Evolutionary conservation across 768 basidiomycete genomes (phyloP), one percentile per base, ranked within the genome.

Genomic region (Russula virescens): DNA sequence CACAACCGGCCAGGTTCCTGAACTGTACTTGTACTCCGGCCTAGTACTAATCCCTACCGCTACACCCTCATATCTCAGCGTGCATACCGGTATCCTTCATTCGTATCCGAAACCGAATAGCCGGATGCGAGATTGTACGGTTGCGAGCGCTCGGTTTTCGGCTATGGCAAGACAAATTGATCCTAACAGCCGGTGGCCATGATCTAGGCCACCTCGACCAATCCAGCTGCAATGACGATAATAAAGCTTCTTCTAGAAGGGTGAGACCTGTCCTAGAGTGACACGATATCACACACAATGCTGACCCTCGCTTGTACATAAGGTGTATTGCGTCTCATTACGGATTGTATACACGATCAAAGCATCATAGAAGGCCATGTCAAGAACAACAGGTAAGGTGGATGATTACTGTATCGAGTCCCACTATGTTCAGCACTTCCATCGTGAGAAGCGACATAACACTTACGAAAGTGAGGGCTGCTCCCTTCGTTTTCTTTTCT

Each of bases 401-500:
- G 48, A 55, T 53, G 43, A 55, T 66, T 40, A 67, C 66, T 67
- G 42, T 31, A 31, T 31, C 21, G 26, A 46, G 58, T 13, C n/a
- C 21, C 28, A 18, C 9, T 34, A 9, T 13, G 21, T 35, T 65
- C 26, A 66, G 60, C 21, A 53, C 19, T 21, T 21, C 14, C 21
- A 28, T 53, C n/a, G 2, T 45, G 28, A 31, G n/a, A 3, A 34
- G 21, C 21, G 31, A 48, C n/a, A 47, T 31, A 28, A 35, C 23
- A 89, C 91, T 71, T 76, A 94, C 91, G 85, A 95, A 95, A 73
- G 84, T 85, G 71, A 95, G 89, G 65, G 93, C 94, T 71, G 92
- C 93, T 77, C 94, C 93, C 85, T 94, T 94, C 70, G 92, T 94
- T 89, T 98, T 98, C 87, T 98, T 99, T 85, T 99, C 97, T 75